These are phyloP conservation scores for Saccharomycopsis sp. DNA, from an alignment of 805 yeast species.

Conservation along the genomic window DNA sequence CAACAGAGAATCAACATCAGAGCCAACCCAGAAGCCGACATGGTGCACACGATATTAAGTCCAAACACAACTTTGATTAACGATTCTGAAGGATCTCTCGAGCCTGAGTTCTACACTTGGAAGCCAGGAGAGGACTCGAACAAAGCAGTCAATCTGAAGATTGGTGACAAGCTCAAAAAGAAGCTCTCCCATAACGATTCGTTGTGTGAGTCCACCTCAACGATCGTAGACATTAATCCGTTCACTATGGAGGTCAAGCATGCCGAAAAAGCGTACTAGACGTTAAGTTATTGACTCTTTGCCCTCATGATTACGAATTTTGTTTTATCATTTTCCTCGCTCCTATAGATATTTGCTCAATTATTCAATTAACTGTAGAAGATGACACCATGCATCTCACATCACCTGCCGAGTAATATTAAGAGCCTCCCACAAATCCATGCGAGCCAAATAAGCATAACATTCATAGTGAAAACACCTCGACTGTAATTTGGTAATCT, in stretches of 20 bases:
- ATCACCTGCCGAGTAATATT: no score
- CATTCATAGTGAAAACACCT: no score
- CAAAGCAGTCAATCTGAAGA: not conserved
- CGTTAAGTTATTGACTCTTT: not conserved
- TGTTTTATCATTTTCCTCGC: not conserved
- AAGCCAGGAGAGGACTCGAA: not conserved
- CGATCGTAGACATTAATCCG: not conserved
- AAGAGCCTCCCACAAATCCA: no score
- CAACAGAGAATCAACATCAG: not conserved
- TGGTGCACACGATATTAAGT: not conserved
- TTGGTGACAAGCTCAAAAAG: slow-evolving; percentile 1
- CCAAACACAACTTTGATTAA: not conserved
- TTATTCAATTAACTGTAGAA: no score
- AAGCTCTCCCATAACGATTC: not conserved
- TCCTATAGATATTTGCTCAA: not conserved
- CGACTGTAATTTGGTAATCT: no score
- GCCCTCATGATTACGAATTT: not conserved
- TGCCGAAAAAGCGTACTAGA: not conserved
- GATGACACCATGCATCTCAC: no score
- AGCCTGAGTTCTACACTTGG: not conserved
- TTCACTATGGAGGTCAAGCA: not conserved
- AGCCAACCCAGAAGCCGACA: not conserved
- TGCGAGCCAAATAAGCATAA: no score
- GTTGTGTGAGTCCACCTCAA: not conserved
- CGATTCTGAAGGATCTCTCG: not conserved